Base-by-base conservation (phyloP, 2,329 filamentous ascomycete genomes). In the Didymellaceae sp. region DNA sequence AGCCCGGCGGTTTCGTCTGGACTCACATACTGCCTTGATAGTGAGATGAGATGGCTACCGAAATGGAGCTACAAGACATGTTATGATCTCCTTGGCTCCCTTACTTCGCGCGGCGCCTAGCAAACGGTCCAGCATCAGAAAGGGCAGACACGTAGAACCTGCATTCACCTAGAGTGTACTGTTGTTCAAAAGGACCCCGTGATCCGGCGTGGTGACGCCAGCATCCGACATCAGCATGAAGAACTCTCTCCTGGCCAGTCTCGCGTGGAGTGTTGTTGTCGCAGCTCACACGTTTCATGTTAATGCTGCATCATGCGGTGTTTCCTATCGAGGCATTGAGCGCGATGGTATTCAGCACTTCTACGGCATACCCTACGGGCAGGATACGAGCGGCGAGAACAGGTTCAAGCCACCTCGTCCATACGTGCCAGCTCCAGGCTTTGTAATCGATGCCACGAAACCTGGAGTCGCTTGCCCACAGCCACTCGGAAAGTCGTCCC, bases 301-400 rank as follows among this genome's bases (percentile, higher is more conserved):
- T n/a, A 22, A 50, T 7, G 39, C 51, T 32, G 24, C 39, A 5
- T 41, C 43, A 2, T 45, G 26, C n/a, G 54, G 65, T 24, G 63
- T 80, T 37, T 77, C 68, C 0, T 80, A 79, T 56, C 49, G 58
- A n/a, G 79, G 79, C 8, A 56, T 78, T 16, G 46, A 67, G 8
- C 72, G 75, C 52, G 78, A 77, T 51, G 75, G 70, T 17, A 68
- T 80, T 28, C 78, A 82, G 44, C 66, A 74, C 7, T 82, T 80
- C 53, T 69, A 79, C 4, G 74, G 73, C n/a, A 77, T 81, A 17
- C 75, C 71, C 1, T 81, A 78, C 38, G 79, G 75, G 4, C 59
- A 78, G 41, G 77, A 80, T 52, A 81, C 79, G 0, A 58, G 75
- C 51, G 77, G 77, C 8, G 55, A 59, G 20, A 74, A 77, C 39